Percentiles rank a stretch among this genome's conserved stretches.
phyloP scores from a whole-genome alignment of 306 rosid genomes.

The Morella rubra region DNA sequence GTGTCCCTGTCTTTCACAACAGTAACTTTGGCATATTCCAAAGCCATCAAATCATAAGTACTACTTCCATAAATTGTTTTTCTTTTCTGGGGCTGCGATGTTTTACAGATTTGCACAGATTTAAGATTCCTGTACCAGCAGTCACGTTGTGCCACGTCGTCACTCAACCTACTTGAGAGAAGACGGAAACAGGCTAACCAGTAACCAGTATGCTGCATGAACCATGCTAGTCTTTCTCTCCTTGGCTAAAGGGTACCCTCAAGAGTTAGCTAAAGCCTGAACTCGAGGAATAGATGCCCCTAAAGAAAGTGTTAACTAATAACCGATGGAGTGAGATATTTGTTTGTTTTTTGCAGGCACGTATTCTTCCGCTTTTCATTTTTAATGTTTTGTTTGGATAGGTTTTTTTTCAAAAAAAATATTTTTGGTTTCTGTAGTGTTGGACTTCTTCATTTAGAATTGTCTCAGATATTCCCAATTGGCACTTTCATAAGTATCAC shows the following conservation, averaged over 20 bases:
- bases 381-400: too few species aligned
- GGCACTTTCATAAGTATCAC: too few species aligned
- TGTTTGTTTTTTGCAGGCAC: background rate
- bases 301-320: background rate
- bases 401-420: too few species aligned
- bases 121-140: too few species aligned
- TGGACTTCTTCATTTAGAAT: too few species aligned
- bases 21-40: slow-evolving; percentile 15
- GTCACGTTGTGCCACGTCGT: background rate
- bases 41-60: slow-evolving; percentile 3
- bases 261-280: background rate
- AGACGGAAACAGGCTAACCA: too few species aligned
- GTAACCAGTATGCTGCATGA: background rate
- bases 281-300: background rate
- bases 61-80: background rate
- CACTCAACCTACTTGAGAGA: background rate
- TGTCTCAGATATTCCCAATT: too few species aligned
- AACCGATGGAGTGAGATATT: background rate
- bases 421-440: too few species aligned
- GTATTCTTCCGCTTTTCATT: background rate
- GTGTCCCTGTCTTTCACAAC: slow-evolving; percentile 13
- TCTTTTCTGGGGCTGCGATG: background rate
- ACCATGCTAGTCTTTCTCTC: background rate
- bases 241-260: background rate
- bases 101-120: background rate